These are phyloP conservation scores for Termitomyces bulborhizus DNA, from an alignment of 768 basidiomycete genomes.

Conservation along the genomic window DNA sequence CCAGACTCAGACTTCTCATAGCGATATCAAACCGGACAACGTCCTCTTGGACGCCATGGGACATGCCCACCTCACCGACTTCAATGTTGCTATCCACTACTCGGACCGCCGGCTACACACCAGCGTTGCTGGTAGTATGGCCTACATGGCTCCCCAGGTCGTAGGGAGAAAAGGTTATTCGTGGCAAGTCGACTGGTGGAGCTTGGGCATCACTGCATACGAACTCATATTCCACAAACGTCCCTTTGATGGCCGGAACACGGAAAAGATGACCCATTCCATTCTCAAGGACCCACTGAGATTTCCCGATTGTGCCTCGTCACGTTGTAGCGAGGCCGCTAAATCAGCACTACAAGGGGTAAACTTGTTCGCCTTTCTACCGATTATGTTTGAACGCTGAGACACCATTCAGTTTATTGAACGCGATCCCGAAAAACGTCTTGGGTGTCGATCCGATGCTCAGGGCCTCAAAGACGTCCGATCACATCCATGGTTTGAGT, in stretches of 20 bases:
- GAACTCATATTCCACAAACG: slow-evolving; percentile 81
- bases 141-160: slow-evolving; percentile 99
- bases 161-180: slow-evolving; percentile 88
- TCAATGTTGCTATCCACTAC: slow-evolving; percentile 98
- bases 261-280: slow-evolving; percentile 82
- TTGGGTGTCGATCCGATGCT: slow-evolving; percentile 72
- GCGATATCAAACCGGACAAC: slow-evolving; percentile 97
- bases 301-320: slow-evolving; percentile 66
- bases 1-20: slow-evolving; percentile 23
- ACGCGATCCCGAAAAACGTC: slow-evolving; percentile 66
- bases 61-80: slow-evolving; percentile 96
- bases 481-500: slow-evolving; percentile 78
- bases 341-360: slow-evolving; percentile 65
- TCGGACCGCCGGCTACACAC: slow-evolving; percentile 85
- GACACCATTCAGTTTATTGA: slow-evolving; percentile 64
- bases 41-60: slow-evolving; percentile 90
- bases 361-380: slow-evolving; percentile 20
- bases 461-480: slow-evolving; percentile 76
- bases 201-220: slow-evolving; percentile 83
- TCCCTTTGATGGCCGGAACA: slow-evolving; percentile 87
- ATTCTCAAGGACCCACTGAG: slow-evolving; percentile 75
- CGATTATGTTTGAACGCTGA: slow-evolving; percentile 11
- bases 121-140: slow-evolving; percentile 96
- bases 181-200: slow-evolving; percentile 95
- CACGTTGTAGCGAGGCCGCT: slow-evolving; percentile 60